Evolutionary conservation across 345 rosid genomes (phyloP).

Genomic region (Pistacia atlantica): DNA sequence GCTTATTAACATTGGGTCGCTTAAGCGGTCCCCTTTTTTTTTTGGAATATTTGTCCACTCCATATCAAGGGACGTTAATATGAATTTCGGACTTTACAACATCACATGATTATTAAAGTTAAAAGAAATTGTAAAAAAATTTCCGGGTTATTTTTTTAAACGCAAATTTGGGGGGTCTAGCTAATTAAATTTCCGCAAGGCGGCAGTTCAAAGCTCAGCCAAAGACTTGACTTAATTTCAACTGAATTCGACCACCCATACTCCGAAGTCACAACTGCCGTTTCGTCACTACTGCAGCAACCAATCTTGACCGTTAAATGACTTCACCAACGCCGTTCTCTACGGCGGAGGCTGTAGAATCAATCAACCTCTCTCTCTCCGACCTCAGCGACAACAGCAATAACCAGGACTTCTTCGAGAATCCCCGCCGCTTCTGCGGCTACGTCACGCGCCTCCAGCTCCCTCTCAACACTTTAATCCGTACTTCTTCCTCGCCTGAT

Average conservation of each 20-base stretch:
- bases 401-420: slow-evolving; percentile 29
- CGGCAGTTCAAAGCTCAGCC: not conserved
- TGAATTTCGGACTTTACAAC: too few species aligned
- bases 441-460: slow-evolving; percentile 35
- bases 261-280: not conserved
- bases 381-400: slow-evolving; percentile 14
- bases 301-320: slow-evolving; percentile 12
- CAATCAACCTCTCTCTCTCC: slow-evolving; percentile 34
- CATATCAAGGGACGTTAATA: too few species aligned
- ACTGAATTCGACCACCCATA: not conserved
- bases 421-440: slow-evolving; percentile 35
- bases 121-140: too few species aligned
- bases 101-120: too few species aligned
- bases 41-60: too few species aligned
- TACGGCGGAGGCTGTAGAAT: slow-evolving; percentile 29
- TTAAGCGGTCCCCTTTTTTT: too few species aligned
- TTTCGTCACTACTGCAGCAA: not conserved
- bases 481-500: slow-evolving; percentile 15
- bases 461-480: slow-evolving; percentile 32
- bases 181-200: not conserved
- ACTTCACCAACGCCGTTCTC: slow-evolving; percentile 22
- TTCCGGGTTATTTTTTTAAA: too few species aligned
- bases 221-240: not conserved
- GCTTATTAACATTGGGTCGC: too few species aligned
- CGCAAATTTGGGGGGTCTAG: too few species aligned